A percentile compares a stretch with the other conserved stretches of the same genome.
These are phyloP conservation scores for Gautieria morchelliformis DNA, from an alignment of 768 basidiomycete species.

Conservation along the genomic window DNA sequence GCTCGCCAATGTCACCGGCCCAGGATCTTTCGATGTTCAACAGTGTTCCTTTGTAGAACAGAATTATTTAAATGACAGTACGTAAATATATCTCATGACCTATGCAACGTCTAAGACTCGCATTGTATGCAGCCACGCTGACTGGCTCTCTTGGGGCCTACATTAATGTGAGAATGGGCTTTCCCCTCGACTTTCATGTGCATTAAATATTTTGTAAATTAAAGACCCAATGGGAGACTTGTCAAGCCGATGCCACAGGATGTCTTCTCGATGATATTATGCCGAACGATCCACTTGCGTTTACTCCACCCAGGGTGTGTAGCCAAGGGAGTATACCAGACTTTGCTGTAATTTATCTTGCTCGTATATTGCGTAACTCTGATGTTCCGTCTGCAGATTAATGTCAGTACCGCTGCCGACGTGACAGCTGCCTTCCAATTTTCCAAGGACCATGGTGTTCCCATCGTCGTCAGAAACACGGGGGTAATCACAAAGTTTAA, in stretches of 20 bases:
- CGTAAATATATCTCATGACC: no score
- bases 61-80: no score
- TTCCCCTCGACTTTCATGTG: no score
- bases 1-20: no score
- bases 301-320: not conserved
- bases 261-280: not conserved
- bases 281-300: not conserved
- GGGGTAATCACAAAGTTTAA: not conserved
- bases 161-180: no score
- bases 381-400: not conserved
- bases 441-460: not conserved
- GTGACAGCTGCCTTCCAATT: not conserved
- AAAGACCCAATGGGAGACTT: not conserved
- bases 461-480: not conserved
- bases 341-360: not conserved
- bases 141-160: no score
- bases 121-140: no score
- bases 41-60: no score
- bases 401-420: not conserved
- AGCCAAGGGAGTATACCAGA: not conserved
- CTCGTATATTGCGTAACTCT: no score
- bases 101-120: no score
- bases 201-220: no score
- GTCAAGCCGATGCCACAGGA: not conserved
- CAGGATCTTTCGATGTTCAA: no score